Evolutionary conservation across 2,329 filamentous ascomycete genomes (phyloP).

Genomic region (Claviceps purpurea): DNA sequence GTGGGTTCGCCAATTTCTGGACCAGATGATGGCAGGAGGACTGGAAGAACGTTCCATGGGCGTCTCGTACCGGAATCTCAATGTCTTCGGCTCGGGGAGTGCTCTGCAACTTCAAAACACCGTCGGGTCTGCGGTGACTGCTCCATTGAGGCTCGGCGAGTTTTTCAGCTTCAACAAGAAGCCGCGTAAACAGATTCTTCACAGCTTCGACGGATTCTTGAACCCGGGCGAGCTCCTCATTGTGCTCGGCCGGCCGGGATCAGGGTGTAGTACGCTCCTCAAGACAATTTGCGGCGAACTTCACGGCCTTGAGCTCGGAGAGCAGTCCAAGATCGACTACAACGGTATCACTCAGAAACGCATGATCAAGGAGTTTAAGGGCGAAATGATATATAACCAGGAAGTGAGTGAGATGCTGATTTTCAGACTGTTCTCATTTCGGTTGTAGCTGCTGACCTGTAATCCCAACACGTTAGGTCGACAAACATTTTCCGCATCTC

Average conservation of each 20-base stretch:
- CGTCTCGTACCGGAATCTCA: conserved; percentile 50
- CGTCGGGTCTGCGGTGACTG: conserved; percentile 43
- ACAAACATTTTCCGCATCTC: conserved; percentile 65
- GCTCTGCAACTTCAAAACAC: conserved; percentile 57
- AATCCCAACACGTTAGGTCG: conserved; percentile 27
- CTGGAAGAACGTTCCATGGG: conserved; percentile 41
- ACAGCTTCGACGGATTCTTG: conserved; percentile 50
- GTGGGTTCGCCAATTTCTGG: conserved; percentile 27
- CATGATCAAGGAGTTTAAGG: conserved; percentile 48
- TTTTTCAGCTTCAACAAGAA: conserved; percentile 33
- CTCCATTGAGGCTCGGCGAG: conserved; percentile 44
- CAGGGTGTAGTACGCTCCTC: conserved; percentile 50
- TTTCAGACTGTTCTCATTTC: no score
- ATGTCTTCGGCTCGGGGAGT: conserved; percentile 52
- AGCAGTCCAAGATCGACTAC: conserved; percentile 43
- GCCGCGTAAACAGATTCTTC: conserved; percentile 45
- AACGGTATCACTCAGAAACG: conserved; percentile 41
- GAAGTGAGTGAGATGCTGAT: conserved; percentile 30
- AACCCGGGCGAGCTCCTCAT: conserved; percentile 53
- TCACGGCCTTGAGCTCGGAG: conserved; percentile 40
- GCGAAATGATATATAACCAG: conserved; percentile 60
- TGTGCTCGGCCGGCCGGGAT: conserved; percentile 53
- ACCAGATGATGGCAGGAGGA: conserved; percentile 38
- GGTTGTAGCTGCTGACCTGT: no score
- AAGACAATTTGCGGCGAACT: conserved; percentile 49